A percentile compares a stretch with the other conserved stretches of the same genome.
These are phyloP conservation scores for Microcos paniculata DNA, from an alignment of 345 rosid species.

Conservation along the genomic window DNA sequence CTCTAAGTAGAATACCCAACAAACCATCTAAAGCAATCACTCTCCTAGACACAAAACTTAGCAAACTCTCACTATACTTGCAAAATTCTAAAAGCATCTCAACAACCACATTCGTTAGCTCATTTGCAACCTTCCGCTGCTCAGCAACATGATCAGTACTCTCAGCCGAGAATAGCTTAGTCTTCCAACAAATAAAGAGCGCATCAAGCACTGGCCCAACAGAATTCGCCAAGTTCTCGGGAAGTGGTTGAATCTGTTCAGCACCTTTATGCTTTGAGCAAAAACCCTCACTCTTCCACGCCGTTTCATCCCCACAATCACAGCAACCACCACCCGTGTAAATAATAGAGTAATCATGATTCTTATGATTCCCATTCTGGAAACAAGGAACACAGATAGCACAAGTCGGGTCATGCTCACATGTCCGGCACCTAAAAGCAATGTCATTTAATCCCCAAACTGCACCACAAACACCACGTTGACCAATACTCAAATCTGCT, in stretches of 20 bases:
- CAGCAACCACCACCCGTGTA: constrained; percentile 95
- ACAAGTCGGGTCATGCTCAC: constrained; percentile 90
- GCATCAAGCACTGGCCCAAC: constrained; percentile 78
- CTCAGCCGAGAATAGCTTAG: constrained; percentile 53
- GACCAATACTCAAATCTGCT: constrained; percentile 45
- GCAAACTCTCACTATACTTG: constrained; percentile 82
- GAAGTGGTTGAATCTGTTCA: constrained; percentile 87
- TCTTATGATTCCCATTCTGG: constrained; percentile 68
- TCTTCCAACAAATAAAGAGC: constrained; percentile 60
- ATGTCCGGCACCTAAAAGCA: constrained; percentile 83
- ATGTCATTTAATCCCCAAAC: constrained; percentile 95
- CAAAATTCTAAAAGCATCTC: constrained; percentile 85
- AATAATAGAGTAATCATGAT: constrained; percentile 77
- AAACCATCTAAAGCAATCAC: constrained; percentile 57
- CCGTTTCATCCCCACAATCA: constrained; percentile 97
- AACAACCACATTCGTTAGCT: constrained; percentile 62
- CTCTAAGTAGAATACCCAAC: constrained; percentile 66
- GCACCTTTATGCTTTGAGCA: constrained; percentile 92
- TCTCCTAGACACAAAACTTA: constrained; percentile 74
- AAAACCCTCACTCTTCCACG: constrained; percentile 93
- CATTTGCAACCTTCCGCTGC: constrained; percentile 48
- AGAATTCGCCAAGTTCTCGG: constrained; percentile 57
- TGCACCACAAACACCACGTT: constrained; percentile 89
- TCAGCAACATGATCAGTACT: constrained; percentile 29
- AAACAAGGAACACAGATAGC: constrained; percentile 96